Base-by-base conservation (phyloP, 2,329 filamentous ascomycete species). In the Fusarium stilboides region DNA sequence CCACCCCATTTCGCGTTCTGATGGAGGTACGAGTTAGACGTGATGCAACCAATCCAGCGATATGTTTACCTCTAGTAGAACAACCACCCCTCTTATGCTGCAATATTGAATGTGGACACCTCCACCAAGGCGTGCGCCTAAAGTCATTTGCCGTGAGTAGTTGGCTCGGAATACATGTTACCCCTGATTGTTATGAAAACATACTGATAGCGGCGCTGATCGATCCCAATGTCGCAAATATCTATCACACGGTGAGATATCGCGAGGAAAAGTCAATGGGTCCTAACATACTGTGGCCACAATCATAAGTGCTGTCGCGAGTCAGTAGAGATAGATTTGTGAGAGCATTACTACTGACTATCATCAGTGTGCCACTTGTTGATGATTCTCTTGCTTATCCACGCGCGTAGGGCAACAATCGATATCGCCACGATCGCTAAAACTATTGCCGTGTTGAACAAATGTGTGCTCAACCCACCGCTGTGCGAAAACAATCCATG, bases 321-420 rank as follows among this genome's bases (percentile, higher is more conserved):
- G 20, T 59, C 15, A 59, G 33, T 7, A 26, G 2, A 3, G 15
- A n/a, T n/a, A n/a, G 9, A n/a, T 13, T 19, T 26, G n/a, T 20
- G 36, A 13, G 22, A 20, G n/a, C 8, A 17, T 40, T 26, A 3
- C 20, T 8, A 54, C 65, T 20, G 39, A 62, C 65, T 46, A 39
- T 68, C 65, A 37, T 68, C 65, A 14, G 40, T 15, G 37, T 68
- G 62, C 65, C 65, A 68, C 14, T 39, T 55, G 5, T 54, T 45
- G 26, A 65, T 22, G 5, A 68, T 43, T 9, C 20, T 42, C 13
- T 47, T 51, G 20, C 57, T 68, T 2, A 62, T 62, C 45, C 62
- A 68, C n/a, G 62, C 22, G 6, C 65, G 53, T 13, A 68, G 13
- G 8, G 62, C 8, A 12, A 68, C 65, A 49, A 68, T 56, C 0